Percentiles rank a stretch among this genome's conserved stretches.
These are phyloP conservation scores for Heliosperma pusillum DNA, from an alignment of 148 eudicot species.

Conservation along the genomic window DNA sequence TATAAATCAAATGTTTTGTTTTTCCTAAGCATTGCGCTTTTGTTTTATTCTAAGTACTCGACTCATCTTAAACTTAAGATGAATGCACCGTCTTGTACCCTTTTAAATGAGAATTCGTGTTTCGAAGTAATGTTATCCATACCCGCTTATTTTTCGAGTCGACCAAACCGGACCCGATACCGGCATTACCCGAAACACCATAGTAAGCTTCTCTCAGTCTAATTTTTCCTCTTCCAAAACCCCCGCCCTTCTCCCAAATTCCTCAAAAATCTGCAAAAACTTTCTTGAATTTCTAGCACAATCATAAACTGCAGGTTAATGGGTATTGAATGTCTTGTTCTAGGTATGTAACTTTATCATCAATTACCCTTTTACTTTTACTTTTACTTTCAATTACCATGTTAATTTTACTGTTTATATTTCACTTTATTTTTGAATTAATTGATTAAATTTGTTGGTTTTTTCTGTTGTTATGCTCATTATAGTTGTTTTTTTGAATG, in stretches of 20 bases:
- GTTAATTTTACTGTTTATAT: background rate
- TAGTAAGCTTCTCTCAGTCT: background rate
- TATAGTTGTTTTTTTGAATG: conserved; percentile 8
- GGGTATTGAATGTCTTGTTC: conserved; percentile 61
- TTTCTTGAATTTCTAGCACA: background rate
- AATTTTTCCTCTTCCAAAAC: background rate
- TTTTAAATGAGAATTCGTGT: no score
- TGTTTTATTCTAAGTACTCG: no score
- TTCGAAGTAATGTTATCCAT: no score
- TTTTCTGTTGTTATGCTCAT: conserved; percentile 28
- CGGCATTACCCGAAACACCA: no score
- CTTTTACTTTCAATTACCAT: background rate
- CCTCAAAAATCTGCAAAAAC: background rate
- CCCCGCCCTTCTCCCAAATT: background rate
- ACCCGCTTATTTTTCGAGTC: no score
- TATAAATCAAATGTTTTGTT: no score
- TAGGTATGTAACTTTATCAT: conserved; percentile 27
- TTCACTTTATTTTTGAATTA: background rate
- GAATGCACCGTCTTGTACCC: no score
- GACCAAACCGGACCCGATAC: no score
- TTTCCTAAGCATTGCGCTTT: no score
- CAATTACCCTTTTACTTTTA: background rate
- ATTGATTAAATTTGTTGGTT: conserved; percentile 1
- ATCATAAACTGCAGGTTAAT: conserved; percentile 12
- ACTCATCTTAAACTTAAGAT: no score